Percentiles rank a stretch among this genome's conserved stretches.
Evolutionary conservation across 1,284 basidiomycete species (phyloP).

Genomic region (Boletellus deceptivus): DNA sequence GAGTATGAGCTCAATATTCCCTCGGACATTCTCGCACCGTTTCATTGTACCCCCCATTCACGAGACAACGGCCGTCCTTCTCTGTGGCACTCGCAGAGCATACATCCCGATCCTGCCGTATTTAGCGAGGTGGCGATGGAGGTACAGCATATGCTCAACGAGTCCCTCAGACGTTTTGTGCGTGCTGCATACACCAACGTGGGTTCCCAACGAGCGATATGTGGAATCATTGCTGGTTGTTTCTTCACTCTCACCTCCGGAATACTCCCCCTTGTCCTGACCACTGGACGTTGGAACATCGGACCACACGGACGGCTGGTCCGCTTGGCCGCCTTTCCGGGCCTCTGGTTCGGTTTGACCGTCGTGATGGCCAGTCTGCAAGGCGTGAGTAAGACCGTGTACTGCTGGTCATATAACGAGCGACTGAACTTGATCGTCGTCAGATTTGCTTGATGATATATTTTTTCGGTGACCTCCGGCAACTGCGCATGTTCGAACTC

Average conservation of each 20-base stretch:
- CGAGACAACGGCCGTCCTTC: constrained; percentile 13
- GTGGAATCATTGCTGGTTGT: constrained; percentile 62
- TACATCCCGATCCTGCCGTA: constrained; percentile 60
- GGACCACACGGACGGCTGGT: constrained; percentile 58
- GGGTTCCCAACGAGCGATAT: constrained; percentile 66
- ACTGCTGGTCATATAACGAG: background rate
- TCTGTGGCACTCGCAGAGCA: constrained; percentile 30
- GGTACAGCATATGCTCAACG: constrained; percentile 57
- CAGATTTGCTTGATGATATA: constrained; percentile 67
- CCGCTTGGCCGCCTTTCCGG: constrained; percentile 60
- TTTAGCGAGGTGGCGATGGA: constrained; percentile 59
- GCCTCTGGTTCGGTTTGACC: constrained; percentile 67
- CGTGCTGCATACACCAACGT: constrained; percentile 70
- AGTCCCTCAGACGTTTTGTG: constrained; percentile 66
- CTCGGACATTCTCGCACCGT: constrained; percentile 61
- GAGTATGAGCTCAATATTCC: constrained; percentile 70
- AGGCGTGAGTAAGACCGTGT: constrained; percentile 41
- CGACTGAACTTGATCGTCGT: background rate
- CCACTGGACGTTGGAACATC: constrained; percentile 35
- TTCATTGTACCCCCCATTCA: constrained; percentile 40
- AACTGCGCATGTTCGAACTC: constrained; percentile 75
- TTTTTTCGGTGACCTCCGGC: constrained; percentile 76
- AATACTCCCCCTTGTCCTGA: constrained; percentile 27
- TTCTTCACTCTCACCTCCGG: constrained; percentile 42
- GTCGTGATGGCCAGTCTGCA: constrained; percentile 62